Percentiles rank a stretch among this genome's conserved stretches.
These are phyloP conservation scores for Zygosaccharomyces sapae DNA, from an alignment of 1,139 yeast genomes.

Conservation along the genomic window DNA sequence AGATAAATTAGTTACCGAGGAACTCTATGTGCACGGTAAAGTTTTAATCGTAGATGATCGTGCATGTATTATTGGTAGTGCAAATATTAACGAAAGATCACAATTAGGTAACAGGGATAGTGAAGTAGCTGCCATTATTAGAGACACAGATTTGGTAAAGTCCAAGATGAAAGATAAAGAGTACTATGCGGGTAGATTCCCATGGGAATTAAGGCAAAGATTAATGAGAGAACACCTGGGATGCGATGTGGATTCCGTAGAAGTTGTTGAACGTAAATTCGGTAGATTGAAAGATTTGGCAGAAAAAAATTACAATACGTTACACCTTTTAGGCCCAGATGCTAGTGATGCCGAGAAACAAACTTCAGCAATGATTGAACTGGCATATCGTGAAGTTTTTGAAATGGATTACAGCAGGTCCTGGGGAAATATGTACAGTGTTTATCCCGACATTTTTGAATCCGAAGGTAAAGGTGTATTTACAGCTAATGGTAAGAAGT, in stretches of 20 bases:
- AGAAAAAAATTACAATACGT: conserved; percentile 35
- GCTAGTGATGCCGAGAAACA: conserved; percentile 23
- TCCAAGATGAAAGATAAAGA: conserved; percentile 80
- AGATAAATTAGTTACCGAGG: conserved; percentile 77
- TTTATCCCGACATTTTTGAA: background rate
- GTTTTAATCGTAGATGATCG: conserved; percentile 91
- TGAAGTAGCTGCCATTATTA: conserved; percentile 81
- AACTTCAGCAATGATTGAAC: conserved; percentile 66
- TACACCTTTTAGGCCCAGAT: conserved; percentile 19
- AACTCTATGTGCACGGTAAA: conserved; percentile 90
- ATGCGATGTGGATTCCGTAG: conserved; percentile 83
- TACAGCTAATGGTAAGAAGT: conserved; percentile 17
- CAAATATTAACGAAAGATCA: conserved; percentile 92
- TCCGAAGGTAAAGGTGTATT: conserved; percentile 6
- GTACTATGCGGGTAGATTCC: conserved; percentile 77
- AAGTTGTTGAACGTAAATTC: conserved; percentile 74
- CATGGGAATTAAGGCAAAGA: conserved; percentile 83
- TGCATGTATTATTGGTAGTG: conserved; percentile 90
- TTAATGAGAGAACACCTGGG: conserved; percentile 97
- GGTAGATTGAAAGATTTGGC: conserved; percentile 57
- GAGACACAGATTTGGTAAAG: conserved; percentile 74
- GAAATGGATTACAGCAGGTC: conserved; percentile 41
- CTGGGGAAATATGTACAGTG: conserved; percentile 40
- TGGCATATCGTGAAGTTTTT: conserved; percentile 66
- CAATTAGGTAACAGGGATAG: conserved; percentile 93